These are phyloP conservation scores for Colletotrichum cuscutae DNA, from an alignment of 2,329 filamentous ascomycete genomes.

Conservation along the genomic window DNA sequence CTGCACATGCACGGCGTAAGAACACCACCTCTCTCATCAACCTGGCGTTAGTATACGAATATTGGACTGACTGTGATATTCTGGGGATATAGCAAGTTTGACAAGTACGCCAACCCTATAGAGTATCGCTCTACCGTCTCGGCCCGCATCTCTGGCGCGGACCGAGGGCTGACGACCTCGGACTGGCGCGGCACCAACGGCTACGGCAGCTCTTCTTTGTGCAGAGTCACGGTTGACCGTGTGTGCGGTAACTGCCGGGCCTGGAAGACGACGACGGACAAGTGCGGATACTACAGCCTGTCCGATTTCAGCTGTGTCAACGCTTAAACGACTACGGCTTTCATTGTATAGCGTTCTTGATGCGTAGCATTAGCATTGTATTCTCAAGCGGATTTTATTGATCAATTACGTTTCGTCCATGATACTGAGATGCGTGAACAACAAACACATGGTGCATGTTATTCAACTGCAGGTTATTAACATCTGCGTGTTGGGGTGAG, in stretches of 20 bases:
- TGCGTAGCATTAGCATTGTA: not conserved
- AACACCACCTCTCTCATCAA: not conserved
- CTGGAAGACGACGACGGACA: constrained; percentile 11
- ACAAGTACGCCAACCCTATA: not conserved
- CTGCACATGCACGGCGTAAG: constrained; percentile 15
- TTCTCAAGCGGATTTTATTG: not conserved
- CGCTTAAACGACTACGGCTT: not conserved
- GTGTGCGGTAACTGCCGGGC: constrained; percentile 10
- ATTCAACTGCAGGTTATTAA: too few relatives aligned
- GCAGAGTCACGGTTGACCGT: constrained; percentile 13
- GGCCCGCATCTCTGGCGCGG: constrained; percentile 9
- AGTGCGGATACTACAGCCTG: constrained; percentile 6
- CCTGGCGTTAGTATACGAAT: not conserved
- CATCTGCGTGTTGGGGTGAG: too few relatives aligned
- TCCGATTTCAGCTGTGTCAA: not conserved
- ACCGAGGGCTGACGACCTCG: constrained; percentile 7
- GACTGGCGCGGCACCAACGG: constrained; percentile 6
- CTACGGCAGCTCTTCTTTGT: not conserved
- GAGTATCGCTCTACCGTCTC: constrained; percentile 4
- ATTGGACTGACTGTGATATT: not conserved
- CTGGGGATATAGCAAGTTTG: not conserved
- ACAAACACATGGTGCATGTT: too few relatives aligned
- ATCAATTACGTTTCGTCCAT: not conserved
- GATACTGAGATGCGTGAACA: too few relatives aligned
- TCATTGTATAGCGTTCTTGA: not conserved